phyloP scores from a whole-genome alignment of 345 rosid species.

The Limnanthes douglasii region DNA sequence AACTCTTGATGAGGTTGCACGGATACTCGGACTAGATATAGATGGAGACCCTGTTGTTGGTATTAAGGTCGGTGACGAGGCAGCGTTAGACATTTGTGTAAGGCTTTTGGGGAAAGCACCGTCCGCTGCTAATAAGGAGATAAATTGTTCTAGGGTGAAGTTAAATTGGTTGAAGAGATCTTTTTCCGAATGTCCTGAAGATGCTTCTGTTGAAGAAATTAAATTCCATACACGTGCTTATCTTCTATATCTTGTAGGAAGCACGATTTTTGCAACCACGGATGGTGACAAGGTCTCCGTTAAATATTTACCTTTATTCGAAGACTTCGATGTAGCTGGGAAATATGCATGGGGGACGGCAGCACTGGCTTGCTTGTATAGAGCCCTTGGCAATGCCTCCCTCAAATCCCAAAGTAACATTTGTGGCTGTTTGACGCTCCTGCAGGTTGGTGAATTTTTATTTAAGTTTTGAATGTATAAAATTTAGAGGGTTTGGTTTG shows the following conservation, averaged over 20 bases:
- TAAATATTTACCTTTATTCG: constrained; percentile 60
- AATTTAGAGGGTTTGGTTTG: not conserved
- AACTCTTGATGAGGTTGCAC: constrained; percentile 39
- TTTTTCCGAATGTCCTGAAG: constrained; percentile 45
- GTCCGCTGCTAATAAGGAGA: constrained; percentile 32
- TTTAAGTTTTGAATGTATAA: not conserved
- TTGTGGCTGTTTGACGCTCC: constrained; percentile 64
- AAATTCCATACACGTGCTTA: constrained; percentile 49
- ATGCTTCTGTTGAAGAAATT: constrained; percentile 30
- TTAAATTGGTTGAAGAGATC: constrained; percentile 64
- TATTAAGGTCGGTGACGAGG: constrained; percentile 19
- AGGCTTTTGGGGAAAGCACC: constrained; percentile 40
- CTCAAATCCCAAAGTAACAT: constrained; percentile 63
- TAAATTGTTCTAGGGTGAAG: constrained; percentile 74
- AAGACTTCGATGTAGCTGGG: constrained; percentile 51
- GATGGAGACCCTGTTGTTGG: constrained; percentile 69
- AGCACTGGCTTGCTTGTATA: constrained; percentile 40
- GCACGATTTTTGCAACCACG: constrained; percentile 67
- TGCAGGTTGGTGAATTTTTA: constrained; percentile 32
- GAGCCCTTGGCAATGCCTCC: constrained; percentile 45
- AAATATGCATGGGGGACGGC: constrained; percentile 73
- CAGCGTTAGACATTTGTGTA: constrained; percentile 25
- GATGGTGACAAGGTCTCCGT: constrained; percentile 80
- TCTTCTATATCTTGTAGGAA: constrained; percentile 56
- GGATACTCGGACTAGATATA: constrained; percentile 50